Evolutionary conservation across 345 rosid species (phyloP).

Genomic region (Stellera chamaejasme): DNA sequence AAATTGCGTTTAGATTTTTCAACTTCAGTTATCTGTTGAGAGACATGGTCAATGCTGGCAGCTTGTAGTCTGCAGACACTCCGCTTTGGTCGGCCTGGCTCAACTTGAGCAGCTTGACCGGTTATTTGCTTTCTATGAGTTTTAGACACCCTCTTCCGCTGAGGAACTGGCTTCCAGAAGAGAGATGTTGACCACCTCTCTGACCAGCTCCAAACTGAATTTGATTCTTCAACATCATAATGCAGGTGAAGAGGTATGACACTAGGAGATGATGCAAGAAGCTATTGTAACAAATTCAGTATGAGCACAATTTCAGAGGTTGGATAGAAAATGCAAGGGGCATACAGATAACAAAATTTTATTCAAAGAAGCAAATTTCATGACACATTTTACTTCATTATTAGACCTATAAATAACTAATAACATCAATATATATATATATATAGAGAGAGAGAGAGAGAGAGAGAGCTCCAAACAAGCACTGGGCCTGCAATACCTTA

Average conservation of each 20-base stretch:
- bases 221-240: constrained; percentile 47
- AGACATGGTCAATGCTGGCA: constrained; percentile 33
- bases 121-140: constrained; percentile 38
- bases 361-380: too few species aligned
- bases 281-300: constrained; percentile 40
- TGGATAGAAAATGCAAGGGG: too few species aligned
- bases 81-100: constrained; percentile 52
- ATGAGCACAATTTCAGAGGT: background rate
- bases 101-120: constrained; percentile 42
- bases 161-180: constrained; percentile 72
- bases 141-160: constrained; percentile 34
- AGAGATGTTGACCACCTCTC: constrained; percentile 67
- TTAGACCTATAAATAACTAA: too few species aligned
- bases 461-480: background rate
- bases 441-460: too few species aligned
- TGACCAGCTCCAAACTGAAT: constrained; percentile 71
- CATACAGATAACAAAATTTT: too few species aligned
- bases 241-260: constrained; percentile 48
- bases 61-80: constrained; percentile 55
- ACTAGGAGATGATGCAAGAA: constrained; percentile 61
- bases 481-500: constrained; percentile 41
- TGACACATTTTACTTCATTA: too few species aligned
- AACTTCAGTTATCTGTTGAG: constrained; percentile 40
- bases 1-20: constrained; percentile 67
- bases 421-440: too few species aligned